Evolutionary conservation across 225 moss, liverwort and hornwort species (phyloP), one percentile per base, ranked within the genome.

Genomic region (Antitrichia curtipendula): DNA sequence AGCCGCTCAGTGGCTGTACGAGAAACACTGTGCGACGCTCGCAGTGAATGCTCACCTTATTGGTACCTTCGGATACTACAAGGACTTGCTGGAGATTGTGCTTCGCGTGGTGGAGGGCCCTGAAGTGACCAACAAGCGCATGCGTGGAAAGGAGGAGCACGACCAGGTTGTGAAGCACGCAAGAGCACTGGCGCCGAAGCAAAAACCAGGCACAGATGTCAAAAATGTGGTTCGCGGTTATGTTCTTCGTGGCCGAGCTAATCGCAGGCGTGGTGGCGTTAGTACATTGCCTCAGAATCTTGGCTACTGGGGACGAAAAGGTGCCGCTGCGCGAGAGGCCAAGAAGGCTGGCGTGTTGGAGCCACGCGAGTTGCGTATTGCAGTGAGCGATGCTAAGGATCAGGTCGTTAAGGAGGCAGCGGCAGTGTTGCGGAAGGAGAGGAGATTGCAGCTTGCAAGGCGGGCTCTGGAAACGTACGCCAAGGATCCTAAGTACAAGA

Each of bases 301-400:
- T 49, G 96, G 96, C 61, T 97, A 97, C 88, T 95, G 91, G 87
- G 65, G 87, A n/a, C 93, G 96, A 81, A 97, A 97, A 90, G 96
- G 96, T 38, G 82, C 89, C 10, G 89, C 91, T 47, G 95, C 96
- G 69, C 91, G 95, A 87, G 93, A 89, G 75, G 97, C 95, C 3
- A 92, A 90, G 90, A 40, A 79, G 86, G 91, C 91, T 60, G 95
- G 95, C 71, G 91, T 82, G 70, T 87, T 96, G 45, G 90, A 86
- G 87, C 94, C 96, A n/a, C 87, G 89, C 59, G 96, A 94, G 85
- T 94, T 93, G 79, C 93, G 97, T 59, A 80, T 96, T 64, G 96
- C 96, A 71, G 92, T 77, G 45, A 88, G 94, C 38, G 63, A 90
- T 83, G 95, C 90, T 36, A 92, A 89, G 87, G 97, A 97, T 88